Evolutionary conservation across 177 flowering plant genomes (phyloP).

Genomic region (Vitis hybrid): DNA sequence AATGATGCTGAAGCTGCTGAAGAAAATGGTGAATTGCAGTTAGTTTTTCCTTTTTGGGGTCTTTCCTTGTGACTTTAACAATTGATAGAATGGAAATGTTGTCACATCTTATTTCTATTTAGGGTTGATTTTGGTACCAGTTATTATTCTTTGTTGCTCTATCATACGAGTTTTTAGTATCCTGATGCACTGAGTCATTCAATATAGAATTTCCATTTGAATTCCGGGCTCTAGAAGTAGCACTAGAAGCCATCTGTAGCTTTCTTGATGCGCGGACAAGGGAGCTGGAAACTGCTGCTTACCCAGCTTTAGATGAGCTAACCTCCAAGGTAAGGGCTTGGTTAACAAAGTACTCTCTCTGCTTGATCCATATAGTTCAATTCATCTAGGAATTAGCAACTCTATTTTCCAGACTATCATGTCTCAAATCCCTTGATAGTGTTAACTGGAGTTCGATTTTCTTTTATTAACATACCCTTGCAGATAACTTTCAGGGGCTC

Average conservation of each 20-base stretch:
- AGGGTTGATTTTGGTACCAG: no score
- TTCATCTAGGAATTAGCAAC: background rate
- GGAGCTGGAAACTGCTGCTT: constrained; percentile 51
- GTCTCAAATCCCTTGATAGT: background rate
- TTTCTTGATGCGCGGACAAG: constrained; percentile 56
- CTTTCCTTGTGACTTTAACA: background rate
- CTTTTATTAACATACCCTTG: no score
- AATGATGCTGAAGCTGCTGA: constrained; percentile 34
- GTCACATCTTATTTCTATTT: no score
- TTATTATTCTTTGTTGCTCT: background rate
- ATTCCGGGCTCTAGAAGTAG: constrained; percentile 61
- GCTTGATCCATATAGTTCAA: background rate
- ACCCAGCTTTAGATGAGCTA: constrained; percentile 68
- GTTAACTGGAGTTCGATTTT: background rate
- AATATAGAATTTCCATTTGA: constrained; percentile 57
- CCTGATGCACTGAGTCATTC: background rate
- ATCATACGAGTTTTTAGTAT: background rate
- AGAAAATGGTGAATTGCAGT: constrained; percentile 23
- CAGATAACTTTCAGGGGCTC: no score
- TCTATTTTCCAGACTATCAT: background rate
- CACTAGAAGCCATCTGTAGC: constrained; percentile 52
- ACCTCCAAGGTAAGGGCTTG: constrained; percentile 41
- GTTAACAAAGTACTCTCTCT: background rate
- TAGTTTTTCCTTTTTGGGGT: background rate
- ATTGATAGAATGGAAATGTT: no score